Evolutionary conservation across 331 rosid species (phyloP).

Genomic region (Quercus tomentella): DNA sequence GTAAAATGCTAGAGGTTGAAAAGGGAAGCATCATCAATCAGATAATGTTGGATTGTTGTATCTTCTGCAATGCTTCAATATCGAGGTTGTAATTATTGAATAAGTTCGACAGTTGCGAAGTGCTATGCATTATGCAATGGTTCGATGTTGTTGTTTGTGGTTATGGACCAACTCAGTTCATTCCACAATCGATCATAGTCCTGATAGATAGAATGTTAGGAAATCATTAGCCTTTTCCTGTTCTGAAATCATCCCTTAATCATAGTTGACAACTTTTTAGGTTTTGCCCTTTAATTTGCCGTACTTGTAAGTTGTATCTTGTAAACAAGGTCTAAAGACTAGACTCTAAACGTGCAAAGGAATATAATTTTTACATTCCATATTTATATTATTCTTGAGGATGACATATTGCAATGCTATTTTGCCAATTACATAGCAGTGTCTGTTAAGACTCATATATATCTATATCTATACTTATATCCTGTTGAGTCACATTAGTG

Average conservation of each 20-base stretch:
- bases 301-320: neutral
- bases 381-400: neutral
- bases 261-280: neutral
- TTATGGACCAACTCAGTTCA: slow-evolving; percentile 13
- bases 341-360: neutral
- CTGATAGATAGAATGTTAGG: neutral
- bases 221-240: neutral
- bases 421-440: neutral
- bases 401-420: neutral
- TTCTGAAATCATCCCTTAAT: neutral
- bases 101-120: neutral
- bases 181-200: neutral
- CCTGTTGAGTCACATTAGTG: no score
- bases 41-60: slow-evolving; percentile 39
- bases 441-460: no score
- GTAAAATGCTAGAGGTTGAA: slow-evolving; percentile 49
- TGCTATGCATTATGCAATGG: neutral
- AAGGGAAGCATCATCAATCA: slow-evolving; percentile 73
- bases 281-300: neutral
- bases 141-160: slow-evolving; percentile 13
- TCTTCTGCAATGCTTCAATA: slow-evolving; percentile 46
- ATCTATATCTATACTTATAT: no score
- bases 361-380: neutral
- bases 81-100: slow-evolving; percentile 26
- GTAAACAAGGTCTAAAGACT: no score